Percentiles rank a stretch among this genome's conserved stretches.
These are phyloP conservation scores for Xylariaceae sp. DNA, from an alignment of 2,329 filamentous ascomycete genomes.

Conservation along the genomic window DNA sequence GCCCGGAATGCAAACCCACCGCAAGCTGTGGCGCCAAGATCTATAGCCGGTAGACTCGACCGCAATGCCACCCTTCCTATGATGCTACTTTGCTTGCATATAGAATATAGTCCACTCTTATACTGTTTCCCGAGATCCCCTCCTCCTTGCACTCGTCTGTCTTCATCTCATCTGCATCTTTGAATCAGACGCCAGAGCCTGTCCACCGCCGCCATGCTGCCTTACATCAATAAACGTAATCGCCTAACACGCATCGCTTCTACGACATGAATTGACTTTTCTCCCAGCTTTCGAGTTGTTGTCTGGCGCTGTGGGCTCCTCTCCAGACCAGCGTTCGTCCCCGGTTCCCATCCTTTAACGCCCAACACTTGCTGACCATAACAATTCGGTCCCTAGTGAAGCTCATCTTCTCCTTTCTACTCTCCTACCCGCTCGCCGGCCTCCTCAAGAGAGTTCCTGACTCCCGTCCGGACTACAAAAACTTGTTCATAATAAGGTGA, in stretches of 20 bases:
- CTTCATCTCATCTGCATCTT: neutral
- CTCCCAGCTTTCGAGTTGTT: constrained; percentile 42
- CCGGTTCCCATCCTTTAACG: neutral
- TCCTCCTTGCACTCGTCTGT: neutral
- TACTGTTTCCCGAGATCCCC: no score
- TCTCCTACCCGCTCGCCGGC: constrained; percentile 88
- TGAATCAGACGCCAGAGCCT: neutral
- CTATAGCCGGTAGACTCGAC: neutral
- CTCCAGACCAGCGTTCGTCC: constrained; percentile 45
- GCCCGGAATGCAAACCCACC: no score
- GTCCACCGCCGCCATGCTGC: constrained; percentile 16
- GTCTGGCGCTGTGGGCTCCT: constrained; percentile 40
- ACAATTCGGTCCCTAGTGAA: constrained; percentile 63
- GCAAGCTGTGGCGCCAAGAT: no score
- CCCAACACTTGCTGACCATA: constrained; percentile 12
- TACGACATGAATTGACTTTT: constrained; percentile 16
- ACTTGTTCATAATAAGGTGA: constrained; percentile 77
- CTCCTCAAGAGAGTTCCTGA: constrained; percentile 89
- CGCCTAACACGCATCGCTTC: neutral
- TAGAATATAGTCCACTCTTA: neutral
- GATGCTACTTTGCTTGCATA: neutral
- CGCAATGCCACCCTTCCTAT: neutral
- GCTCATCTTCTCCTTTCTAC: constrained; percentile 80
- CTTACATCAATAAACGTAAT: constrained; percentile 25
- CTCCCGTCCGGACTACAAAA: constrained; percentile 76